These are phyloP conservation scores for Areca catechu DNA, from an alignment of 176 grass and related monocot genomes.

Conservation along the genomic window DNA sequence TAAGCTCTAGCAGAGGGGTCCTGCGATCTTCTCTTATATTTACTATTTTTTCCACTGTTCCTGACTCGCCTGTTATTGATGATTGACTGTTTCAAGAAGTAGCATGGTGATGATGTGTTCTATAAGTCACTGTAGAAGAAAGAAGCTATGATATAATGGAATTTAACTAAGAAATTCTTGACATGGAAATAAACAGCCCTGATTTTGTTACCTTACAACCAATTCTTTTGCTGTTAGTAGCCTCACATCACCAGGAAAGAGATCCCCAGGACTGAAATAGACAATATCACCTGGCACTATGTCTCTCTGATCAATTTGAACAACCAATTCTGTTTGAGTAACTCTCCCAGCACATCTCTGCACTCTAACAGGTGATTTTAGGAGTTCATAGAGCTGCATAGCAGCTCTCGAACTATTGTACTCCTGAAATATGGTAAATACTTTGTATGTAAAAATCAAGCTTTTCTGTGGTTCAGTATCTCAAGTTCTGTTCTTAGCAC, in stretches of 20 bases:
- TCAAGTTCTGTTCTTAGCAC: too few relatives aligned
- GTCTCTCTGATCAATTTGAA: conserved; percentile 39
- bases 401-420: conserved; percentile 33
- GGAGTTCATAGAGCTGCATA: conserved; percentile 24
- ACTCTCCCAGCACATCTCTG: conserved; percentile 37
- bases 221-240: conserved; percentile 34
- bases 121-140: not conserved
- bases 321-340: conserved; percentile 27
- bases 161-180: not conserved
- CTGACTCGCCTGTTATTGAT: conserved; percentile 41
- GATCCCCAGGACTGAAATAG: conserved; percentile 34
- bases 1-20: conserved; percentile 36
- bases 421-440: conserved; percentile 12
- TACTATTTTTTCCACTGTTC: conserved; percentile 26
- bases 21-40: conserved; percentile 20
- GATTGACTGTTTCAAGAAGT: conserved; percentile 35
- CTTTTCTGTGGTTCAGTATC: not conserved
- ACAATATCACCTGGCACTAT: conserved; percentile 38
- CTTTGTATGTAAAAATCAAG: not conserved
- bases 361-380: conserved; percentile 29
- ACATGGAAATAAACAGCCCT: not conserved
- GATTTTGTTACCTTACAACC: conserved; percentile 26
- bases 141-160: not conserved
- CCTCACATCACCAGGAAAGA: conserved; percentile 33
- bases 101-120: conserved; percentile 11